Conservation (phyloP, 768 basidiomycete species). For the Pulveroboletus sp. region DNA sequence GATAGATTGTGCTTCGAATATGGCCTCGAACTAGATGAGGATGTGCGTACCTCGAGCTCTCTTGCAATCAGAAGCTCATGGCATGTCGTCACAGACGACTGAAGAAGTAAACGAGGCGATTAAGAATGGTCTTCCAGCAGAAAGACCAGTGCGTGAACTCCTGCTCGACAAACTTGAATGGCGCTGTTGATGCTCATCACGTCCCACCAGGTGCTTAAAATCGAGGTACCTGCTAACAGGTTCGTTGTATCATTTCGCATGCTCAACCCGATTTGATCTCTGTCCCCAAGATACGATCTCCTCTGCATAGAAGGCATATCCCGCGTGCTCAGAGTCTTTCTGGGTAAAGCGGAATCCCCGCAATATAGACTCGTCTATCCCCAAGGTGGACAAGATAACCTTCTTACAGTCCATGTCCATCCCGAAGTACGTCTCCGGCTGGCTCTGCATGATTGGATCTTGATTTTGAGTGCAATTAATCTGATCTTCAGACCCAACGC, state of each 20-base stretch:
- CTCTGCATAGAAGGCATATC: slow-evolving; percentile 97
- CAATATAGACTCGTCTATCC: slow-evolving; percentile 74
- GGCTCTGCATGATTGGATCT: neutral
- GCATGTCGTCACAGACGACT: slow-evolving; percentile 64
- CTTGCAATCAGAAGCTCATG: neutral
- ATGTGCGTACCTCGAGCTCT: slow-evolving; percentile 53
- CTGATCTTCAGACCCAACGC: slow-evolving; percentile 57
- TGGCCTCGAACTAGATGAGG: slow-evolving; percentile 96
- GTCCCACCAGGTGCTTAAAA: slow-evolving; percentile 83
- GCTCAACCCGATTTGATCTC: slow-evolving; percentile 3
- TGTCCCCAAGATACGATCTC: slow-evolving; percentile 79
- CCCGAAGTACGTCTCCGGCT: slow-evolving; percentile 58
- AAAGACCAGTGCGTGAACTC: slow-evolving; percentile 67
- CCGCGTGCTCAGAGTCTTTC: slow-evolving; percentile 79
- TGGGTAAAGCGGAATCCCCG: slow-evolving; percentile 65
- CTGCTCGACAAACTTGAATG: neutral
- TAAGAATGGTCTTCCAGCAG: slow-evolving; percentile 81
- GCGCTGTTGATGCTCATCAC: slow-evolving; percentile 3
- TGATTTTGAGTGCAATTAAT: neutral
- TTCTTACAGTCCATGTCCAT: slow-evolving; percentile 66
- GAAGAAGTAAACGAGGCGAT: slow-evolving; percentile 78
- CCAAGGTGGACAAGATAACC: slow-evolving; percentile 57
- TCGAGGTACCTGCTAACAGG: slow-evolving; percentile 99
- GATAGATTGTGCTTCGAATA: slow-evolving; percentile 96
- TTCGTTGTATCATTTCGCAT: slow-evolving; percentile 20